Evolutionary conservation across 2,329 filamentous ascomycete genomes (phyloP).

Genomic region (Ophiocordyceps camponoti-saundersi): DNA sequence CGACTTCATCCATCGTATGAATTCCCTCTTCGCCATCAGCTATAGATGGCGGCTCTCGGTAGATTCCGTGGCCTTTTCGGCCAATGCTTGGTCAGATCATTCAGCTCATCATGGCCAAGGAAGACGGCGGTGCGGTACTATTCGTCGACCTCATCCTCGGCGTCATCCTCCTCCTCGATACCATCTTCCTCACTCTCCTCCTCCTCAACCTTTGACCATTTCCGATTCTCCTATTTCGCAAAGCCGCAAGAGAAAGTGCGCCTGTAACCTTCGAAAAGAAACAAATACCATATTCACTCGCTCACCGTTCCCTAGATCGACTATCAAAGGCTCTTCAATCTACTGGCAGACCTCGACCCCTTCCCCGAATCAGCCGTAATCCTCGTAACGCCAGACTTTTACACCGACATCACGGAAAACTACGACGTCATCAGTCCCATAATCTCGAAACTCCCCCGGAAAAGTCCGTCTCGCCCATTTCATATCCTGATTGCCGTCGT

Average conservation of each 20-base stretch:
- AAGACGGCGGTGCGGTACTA: not conserved
- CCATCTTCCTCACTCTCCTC: not conserved
- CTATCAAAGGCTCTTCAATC: constrained; percentile 7
- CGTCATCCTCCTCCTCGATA: not conserved
- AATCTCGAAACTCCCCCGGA: not conserved
- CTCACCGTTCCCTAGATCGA: constrained; percentile 1
- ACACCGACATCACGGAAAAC: constrained; percentile 19
- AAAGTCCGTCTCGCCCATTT: constrained; percentile 18
- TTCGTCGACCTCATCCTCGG: not conserved
- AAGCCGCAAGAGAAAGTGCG: constrained; percentile 1
- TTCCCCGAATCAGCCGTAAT: constrained; percentile 26
- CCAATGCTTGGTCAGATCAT: not conserved
- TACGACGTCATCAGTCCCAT: not conserved
- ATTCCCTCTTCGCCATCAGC: too few species aligned
- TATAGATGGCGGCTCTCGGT: not conserved
- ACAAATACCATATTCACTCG: not conserved
- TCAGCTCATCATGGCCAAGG: not conserved
- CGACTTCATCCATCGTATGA: too few species aligned
- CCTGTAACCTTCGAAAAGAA: not conserved
- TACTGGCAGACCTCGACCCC: constrained; percentile 2
- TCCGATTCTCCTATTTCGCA: constrained; percentile 8
- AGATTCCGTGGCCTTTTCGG: not conserved
- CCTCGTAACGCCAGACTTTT: constrained; percentile 29
- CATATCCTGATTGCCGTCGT: constrained; percentile 37
- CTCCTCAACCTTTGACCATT: constrained; percentile 2